Evolutionary conservation across 2,329 filamentous ascomycete species (phyloP), one percentile per base, ranked within the genome.

Genomic region (Pseudocercospora eumusae): DNA sequence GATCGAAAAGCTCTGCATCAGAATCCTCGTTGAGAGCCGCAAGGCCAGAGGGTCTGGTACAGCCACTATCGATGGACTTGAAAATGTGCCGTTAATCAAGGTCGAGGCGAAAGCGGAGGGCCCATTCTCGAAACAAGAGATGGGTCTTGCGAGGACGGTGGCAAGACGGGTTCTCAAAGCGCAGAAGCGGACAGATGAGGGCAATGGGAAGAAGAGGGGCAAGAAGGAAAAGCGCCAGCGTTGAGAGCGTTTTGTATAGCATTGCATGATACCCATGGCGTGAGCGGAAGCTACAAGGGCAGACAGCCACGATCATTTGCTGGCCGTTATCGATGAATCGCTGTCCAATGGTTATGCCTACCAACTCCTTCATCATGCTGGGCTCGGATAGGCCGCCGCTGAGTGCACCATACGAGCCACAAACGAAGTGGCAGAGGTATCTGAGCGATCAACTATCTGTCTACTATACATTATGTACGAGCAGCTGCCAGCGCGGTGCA

Each of bases 151-250:
- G 20, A 50, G 68, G 13, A 59, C 59, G 7, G 52, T 64, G 25
- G 68, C 67, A 11, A 62, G 62, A 58, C 55, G 57, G 15, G 59
- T 65, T 20, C 42, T 67, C 55, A 66, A 62, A 50, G 57, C 61
- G n/a, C 56, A 63, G 59, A 69, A 65, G 64, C 33, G 53, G 54
- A 52, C 47, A 47, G 40, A 56, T 50, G 53, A 57, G 33, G 45
- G 15, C 42, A 55, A 63, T 21, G 56, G 10, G 11, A 28, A 3
- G 45, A 63, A 59, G 44, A 57, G 40, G 55, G 53, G 56, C 47
- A 62, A 56, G 61, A 50, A 42, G 53, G 59, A 45, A 60, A 47
- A 56, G 4, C 9, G 9, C 4, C 13, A 47, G 44, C 10, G 21
- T 10, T 1, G n/a, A n/a, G n/a, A 47, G 44, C 4, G 15, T 4